phyloP scores from a whole-genome alignment of 208 protist genomes.

The Leishmania lainsoni region DNA sequence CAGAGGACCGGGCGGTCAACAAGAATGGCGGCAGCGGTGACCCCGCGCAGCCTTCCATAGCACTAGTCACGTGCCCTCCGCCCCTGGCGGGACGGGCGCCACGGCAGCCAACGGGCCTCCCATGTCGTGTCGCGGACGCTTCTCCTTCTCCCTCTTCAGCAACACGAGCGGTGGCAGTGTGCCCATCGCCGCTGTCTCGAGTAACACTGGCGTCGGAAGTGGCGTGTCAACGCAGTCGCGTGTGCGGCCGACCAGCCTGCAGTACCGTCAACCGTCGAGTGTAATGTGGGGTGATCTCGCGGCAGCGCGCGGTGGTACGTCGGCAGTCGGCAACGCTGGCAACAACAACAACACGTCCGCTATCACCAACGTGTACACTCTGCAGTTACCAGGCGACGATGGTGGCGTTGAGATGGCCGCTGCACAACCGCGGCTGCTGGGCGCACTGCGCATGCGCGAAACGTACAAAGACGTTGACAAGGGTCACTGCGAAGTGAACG shows the following conservation, averaged over 20 bases:
- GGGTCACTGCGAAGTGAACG: constrained; percentile 41
- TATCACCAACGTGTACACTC: constrained; percentile 40
- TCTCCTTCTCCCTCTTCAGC: not conserved
- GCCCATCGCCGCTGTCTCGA: not conserved
- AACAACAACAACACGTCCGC: not conserved
- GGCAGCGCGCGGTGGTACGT: not conserved
- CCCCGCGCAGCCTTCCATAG: not conserved
- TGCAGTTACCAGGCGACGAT: constrained; percentile 72
- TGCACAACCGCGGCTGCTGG: constrained; percentile 48
- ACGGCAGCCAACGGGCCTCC: not conserved
- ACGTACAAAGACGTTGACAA: constrained; percentile 76
- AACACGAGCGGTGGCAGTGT: not conserved
- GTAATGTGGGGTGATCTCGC: not conserved
- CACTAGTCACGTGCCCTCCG: not conserved
- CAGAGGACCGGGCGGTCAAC: constrained; percentile 13
- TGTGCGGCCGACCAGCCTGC: constrained; percentile 16
- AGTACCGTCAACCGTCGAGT: constrained; percentile 18
- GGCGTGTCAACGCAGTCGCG: constrained; percentile 6
- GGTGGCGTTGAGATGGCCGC: constrained; percentile 80
- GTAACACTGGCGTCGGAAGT: not conserved
- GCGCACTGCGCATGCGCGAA: constrained; percentile 55
- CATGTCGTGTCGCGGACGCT: not conserved
- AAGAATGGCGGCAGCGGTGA: not conserved
- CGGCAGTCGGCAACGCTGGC: not conserved
- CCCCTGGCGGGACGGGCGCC: not conserved